These are phyloP conservation scores for Gastroboletus turbinatus DNA, from an alignment of 1,284 basidiomycete species.

Conservation along the genomic window DNA sequence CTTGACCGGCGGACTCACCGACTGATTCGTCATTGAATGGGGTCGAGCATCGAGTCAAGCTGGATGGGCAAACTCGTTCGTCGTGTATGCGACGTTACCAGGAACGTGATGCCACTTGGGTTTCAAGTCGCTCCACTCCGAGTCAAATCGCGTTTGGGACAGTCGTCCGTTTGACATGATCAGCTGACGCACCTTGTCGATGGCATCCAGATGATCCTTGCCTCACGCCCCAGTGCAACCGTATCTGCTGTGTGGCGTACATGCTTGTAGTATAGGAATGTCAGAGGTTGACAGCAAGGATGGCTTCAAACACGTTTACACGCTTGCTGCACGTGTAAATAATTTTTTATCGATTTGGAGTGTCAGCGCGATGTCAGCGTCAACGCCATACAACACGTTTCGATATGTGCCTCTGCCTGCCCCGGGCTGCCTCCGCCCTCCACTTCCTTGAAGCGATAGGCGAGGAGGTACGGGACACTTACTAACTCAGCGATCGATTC, in stretches of 20 bases:
- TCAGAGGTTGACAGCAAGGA: neutral
- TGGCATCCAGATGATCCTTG: slow-evolving; percentile 32
- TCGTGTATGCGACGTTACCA: neutral
- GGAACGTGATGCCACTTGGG: neutral
- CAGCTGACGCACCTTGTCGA: neutral
- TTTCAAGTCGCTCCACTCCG: neutral
- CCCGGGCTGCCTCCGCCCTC: neutral
- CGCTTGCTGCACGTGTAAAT: neutral
- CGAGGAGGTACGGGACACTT: neutral
- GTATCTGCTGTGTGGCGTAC: slow-evolving; percentile 38
- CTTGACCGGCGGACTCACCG: too few relatives aligned
- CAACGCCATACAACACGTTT: neutral
- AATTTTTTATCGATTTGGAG: neutral
- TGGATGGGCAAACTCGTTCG: too few relatives aligned
- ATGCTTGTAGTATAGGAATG: slow-evolving; percentile 21
- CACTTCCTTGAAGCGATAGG: neutral
- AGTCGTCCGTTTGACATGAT: neutral
- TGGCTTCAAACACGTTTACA: neutral
- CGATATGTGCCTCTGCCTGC: neutral
- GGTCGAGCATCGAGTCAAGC: too few relatives aligned
- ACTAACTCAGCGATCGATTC: neutral
- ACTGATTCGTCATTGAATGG: too few relatives aligned
- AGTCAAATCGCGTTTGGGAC: neutral
- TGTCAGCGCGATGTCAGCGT: neutral
- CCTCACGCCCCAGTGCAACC: slow-evolving; percentile 41